phyloP scores from a whole-genome alignment of 2,329 filamentous ascomycete genomes.

The Colletotrichum sp. region DNA sequence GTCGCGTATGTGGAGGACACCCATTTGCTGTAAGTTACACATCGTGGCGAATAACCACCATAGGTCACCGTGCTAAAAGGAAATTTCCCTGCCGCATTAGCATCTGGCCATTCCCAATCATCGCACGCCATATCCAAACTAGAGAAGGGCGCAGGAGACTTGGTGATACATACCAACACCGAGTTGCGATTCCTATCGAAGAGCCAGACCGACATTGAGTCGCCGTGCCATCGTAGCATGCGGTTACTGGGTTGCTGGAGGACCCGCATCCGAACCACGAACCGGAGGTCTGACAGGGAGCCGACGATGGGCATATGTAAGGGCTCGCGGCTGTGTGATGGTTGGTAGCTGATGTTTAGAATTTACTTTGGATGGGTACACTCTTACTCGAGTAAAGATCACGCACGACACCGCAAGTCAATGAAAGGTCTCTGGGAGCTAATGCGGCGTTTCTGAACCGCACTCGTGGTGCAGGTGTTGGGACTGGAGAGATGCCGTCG shows the following conservation, averaged over 20 bases:
- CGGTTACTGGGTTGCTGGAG: background rate
- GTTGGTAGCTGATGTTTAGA: background rate
- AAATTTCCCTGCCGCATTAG: background rate
- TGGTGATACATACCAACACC: background rate
- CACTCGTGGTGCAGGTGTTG: background rate
- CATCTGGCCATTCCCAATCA: background rate
- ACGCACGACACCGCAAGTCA: background rate
- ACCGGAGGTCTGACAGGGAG: background rate
- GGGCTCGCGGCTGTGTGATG: background rate
- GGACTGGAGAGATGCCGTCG: background rate
- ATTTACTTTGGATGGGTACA: background rate
- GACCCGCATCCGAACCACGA: background rate
- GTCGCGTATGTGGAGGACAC: background rate
- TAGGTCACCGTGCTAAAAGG: background rate
- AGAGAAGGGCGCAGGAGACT: background rate
- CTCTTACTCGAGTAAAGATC: accelerated
- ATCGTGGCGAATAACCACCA: background rate
- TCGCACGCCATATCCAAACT: background rate
- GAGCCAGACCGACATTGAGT: background rate
- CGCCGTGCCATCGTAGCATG: background rate
- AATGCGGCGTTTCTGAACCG: background rate
- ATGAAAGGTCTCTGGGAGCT: background rate
- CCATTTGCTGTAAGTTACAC: background rate
- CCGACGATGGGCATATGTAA: background rate
- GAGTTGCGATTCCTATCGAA: background rate